Evolutionary conservation across 169 alveolate species (phyloP), one percentile per base, ranked within the genome.

Genomic region (Eimeria zaria): DNA sequence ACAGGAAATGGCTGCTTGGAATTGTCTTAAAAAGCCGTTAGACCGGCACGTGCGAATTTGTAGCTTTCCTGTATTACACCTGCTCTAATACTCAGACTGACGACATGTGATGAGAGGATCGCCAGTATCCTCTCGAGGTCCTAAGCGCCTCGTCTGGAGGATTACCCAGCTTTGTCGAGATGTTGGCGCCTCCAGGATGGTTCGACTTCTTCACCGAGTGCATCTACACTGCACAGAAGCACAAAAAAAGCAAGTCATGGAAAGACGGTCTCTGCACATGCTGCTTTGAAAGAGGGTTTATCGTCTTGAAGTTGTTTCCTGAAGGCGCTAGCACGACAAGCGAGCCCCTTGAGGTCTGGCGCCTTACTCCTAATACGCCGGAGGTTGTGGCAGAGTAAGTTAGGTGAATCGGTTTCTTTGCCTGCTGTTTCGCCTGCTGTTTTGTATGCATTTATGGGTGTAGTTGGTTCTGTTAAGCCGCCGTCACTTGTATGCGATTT

Each of bases 161-260:
- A 16, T 1, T 39, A 73, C 83, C 12, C 53, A 16, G 14, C 55
- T 58, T 4, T 4, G 76, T 18, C 36, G 92, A 62, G 62, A 87
- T 87, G 94, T 71, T 39, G 44, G 83, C 83, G 39, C 94, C 94
- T 36, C 67, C 94, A 36, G 9, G 62, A 5, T 87, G 94, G 94
- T 62, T 87, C 83, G 94, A 87, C 69, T 87, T 87, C 44, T 62
- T 83, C 64, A 53, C 94, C 53, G 94, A 69, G 80, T 94, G 96
- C 41, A 69, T 81, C 44, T 94, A 94, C 89, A 94, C 96, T 2
- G 73, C 96, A 48, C 96, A 94, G 96, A 94, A 94, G 73, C 90
- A 74, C 36, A 94, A 94, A 44, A 94, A 94, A 73, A 46, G 30
- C 81, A 94, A 94, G 74, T 64, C 89, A 0, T 94, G 96, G 96